These are phyloP conservation scores for Podila epigama DNA, from an alignment of 192 early-diverging fungal species.

Conservation along the genomic window DNA sequence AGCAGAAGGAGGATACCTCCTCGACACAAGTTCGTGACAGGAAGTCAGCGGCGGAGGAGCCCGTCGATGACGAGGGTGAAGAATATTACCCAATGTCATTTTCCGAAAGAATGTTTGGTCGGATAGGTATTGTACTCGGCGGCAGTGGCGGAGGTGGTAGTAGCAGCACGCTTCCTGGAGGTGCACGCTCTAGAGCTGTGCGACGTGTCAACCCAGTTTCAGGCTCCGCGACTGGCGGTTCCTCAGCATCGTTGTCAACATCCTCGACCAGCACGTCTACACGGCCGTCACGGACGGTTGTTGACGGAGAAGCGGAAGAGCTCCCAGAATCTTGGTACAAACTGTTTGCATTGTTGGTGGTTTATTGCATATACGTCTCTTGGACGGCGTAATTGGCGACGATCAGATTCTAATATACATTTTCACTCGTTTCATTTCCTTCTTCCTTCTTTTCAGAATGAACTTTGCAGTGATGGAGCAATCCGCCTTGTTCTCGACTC, in stretches of 20 bases:
- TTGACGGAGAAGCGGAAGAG: neutral
- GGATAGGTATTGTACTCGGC: constrained; percentile 13
- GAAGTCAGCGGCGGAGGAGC: constrained; percentile 6
- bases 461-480: too few species aligned
- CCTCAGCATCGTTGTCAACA: neutral
- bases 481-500: too few species aligned
- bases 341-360: constrained; percentile 12
- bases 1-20: constrained; percentile 5
- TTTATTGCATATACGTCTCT: constrained; percentile 30
- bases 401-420: neutral
- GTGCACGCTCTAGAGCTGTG: constrained; percentile 18
- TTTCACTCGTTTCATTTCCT: too few species aligned
- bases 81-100: constrained; percentile 24
- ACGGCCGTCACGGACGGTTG: neutral
- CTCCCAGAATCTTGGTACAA: constrained; percentile 15
- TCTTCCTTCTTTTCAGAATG: neutral
- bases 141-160: too few species aligned
- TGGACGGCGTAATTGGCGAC: neutral
- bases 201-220: constrained; percentile 15
- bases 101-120: neutral
- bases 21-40: neutral
- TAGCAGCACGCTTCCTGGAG: too few species aligned
- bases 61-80: constrained; percentile 34
- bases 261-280: neutral
- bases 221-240: neutral